phyloP scores from a whole-genome alignment of 805 yeast species.

The Metschnikowia cerradonensis region DNA sequence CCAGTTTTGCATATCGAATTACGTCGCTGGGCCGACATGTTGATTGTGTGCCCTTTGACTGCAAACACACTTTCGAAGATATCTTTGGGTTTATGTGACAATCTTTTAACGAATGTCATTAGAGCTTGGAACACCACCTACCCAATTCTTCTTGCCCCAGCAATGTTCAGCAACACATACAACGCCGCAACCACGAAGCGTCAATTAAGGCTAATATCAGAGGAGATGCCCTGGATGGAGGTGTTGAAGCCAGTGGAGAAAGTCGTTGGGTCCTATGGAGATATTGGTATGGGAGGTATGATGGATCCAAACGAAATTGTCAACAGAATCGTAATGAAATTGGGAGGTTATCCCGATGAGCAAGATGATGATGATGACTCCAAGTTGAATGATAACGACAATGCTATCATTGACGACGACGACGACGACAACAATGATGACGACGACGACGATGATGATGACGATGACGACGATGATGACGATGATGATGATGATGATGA shows the following conservation, averaged over 20 bases:
- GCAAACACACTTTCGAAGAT: slow-evolving; percentile 91
- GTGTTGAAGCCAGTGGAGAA: slow-evolving; percentile 93
- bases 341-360: slow-evolving; percentile 51
- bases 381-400: slow-evolving; percentile 37
- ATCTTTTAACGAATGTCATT: slow-evolving; percentile 81
- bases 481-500: slow-evolving; percentile 47
- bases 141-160: slow-evolving; percentile 89
- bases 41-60: slow-evolving; percentile 89
- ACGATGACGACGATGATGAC: slow-evolving; percentile 38
- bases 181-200: slow-evolving; percentile 83
- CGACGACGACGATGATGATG: slow-evolving; percentile 34
- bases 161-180: slow-evolving; percentile 92
- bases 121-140: slow-evolving; percentile 94
- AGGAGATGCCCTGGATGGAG: slow-evolving; percentile 94
- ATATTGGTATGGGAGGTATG: slow-evolving; percentile 99
- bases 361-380: slow-evolving; percentile 49
- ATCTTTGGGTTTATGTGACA: slow-evolving; percentile 88
- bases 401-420: slow-evolving; percentile 21
- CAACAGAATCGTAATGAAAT: slow-evolving; percentile 70
- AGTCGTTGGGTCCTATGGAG: slow-evolving; percentile 89
- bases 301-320: slow-evolving; percentile 95
- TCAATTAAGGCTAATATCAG: slow-evolving; percentile 70
- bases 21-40: slow-evolving; percentile 94
- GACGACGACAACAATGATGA: slow-evolving; percentile 30
- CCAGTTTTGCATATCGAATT: slow-evolving; percentile 94